These are phyloP conservation scores for Nicotiana undulata DNA, from an alignment of 257 asterid genomes.

Conservation along the genomic window DNA sequence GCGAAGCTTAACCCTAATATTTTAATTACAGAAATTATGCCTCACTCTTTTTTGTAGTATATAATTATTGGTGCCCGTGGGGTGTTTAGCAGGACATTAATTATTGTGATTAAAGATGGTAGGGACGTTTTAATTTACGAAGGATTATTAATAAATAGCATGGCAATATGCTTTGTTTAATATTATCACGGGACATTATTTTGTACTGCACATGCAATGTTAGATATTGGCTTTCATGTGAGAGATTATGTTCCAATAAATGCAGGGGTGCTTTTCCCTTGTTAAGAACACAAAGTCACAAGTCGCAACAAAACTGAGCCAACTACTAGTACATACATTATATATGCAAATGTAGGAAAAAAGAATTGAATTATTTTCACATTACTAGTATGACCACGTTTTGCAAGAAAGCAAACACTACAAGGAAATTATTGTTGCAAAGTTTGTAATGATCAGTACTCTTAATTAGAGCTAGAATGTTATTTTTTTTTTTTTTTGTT, in stretches of 20 bases:
- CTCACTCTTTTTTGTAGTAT: neutral
- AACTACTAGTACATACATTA: too few species aligned
- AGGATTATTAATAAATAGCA: neutral
- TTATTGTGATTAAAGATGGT: too few species aligned
- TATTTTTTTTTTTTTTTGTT: neutral
- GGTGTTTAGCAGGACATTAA: neutral
- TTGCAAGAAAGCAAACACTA: neutral
- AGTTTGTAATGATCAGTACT: neutral
- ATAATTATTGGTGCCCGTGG: slow-evolving; percentile 6
- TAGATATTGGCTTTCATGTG: neutral
- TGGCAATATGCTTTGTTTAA: neutral
- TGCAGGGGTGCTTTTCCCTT: neutral
- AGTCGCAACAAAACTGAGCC: neutral
- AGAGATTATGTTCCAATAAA: slow-evolving; percentile 3
- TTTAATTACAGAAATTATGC: neutral
- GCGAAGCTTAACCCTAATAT: neutral
- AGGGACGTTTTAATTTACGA: neutral
- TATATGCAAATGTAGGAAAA: neutral
- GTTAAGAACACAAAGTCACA: neutral
- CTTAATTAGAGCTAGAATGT: neutral
- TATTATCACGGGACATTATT: neutral
- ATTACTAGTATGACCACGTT: neutral
- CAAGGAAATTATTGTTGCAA: neutral
- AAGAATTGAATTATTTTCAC: neutral
- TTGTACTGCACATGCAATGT: neutral